Conservation (phyloP, 306 rosid genomes). For the Elaeagnus macrophylla region DNA sequence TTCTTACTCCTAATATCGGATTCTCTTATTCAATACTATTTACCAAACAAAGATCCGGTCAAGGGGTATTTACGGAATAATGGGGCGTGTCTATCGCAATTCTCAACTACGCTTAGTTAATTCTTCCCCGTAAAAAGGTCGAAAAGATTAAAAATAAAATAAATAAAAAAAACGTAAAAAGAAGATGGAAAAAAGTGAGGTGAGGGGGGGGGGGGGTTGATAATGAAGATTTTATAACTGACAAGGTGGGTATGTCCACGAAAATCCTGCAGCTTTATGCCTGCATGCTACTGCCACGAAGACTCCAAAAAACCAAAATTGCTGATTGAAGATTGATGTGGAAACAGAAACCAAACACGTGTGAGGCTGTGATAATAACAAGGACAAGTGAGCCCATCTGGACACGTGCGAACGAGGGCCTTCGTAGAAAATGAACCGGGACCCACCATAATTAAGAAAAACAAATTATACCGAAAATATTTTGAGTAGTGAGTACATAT, state of each 20-base stretch:
- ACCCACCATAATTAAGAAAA: no score
- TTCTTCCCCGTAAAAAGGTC: background rate
- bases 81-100: background rate
- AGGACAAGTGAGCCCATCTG: slow-evolving; percentile 10
- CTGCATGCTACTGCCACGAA: slow-evolving; percentile 36
- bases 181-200: background rate
- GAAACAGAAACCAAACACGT: slow-evolving; percentile 17
- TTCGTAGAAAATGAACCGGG: slow-evolving; percentile 35
- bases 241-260: slow-evolving; percentile 32
- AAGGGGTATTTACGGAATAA: slow-evolving; percentile 23
- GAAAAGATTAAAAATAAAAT: background rate
- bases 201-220: no score
- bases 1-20: background rate
- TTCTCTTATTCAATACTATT: background rate
- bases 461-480: no score
- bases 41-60: slow-evolving; percentile 21
- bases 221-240: slow-evolving; percentile 23
- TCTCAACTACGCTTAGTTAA: background rate
- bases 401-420: slow-evolving; percentile 54
- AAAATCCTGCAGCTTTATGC: slow-evolving; percentile 19
- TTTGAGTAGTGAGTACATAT: no score
- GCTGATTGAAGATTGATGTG: no score
- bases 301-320: slow-evolving; percentile 18
- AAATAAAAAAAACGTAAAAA: background rate
- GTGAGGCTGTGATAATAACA: slow-evolving; percentile 31